These are phyloP conservation scores for Calocybe gambosa DNA, from an alignment of 1,284 basidiomycete genomes.

Conservation along the genomic window DNA sequence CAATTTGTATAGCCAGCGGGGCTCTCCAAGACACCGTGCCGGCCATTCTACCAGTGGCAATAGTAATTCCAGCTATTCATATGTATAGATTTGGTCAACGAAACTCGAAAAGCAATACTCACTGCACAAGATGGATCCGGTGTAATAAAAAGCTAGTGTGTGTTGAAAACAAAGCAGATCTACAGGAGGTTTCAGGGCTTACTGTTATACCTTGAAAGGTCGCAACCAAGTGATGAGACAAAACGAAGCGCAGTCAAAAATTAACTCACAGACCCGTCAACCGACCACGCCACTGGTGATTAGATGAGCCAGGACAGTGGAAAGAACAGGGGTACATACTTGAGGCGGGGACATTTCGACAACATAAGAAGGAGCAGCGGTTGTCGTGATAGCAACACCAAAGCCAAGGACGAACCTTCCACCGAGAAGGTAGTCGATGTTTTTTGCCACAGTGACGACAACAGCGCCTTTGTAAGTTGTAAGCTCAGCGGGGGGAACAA, in stretches of 20 bases:
- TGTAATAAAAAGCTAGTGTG: slow-evolving; percentile 36
- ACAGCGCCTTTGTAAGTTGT: slow-evolving; percentile 32
- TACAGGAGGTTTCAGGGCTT: slow-evolving; percentile 4
- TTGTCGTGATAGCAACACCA: slow-evolving; percentile 41
- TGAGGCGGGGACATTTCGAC: slow-evolving; percentile 57
- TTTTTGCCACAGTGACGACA: slow-evolving; percentile 37
- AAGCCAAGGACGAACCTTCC: slow-evolving; percentile 48
- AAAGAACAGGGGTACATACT: slow-evolving; percentile 17
- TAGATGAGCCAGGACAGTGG: not conserved
- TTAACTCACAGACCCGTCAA: slow-evolving; percentile 42
- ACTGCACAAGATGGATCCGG: slow-evolving; percentile 38
- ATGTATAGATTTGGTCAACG: slow-evolving; percentile 9
- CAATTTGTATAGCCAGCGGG: slow-evolving; percentile 47
- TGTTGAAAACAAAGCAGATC: slow-evolving; percentile 1
- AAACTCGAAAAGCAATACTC: slow-evolving; percentile 9
- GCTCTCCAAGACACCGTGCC: slow-evolving; percentile 41
- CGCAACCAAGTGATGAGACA: not conserved
- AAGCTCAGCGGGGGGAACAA: not conserved
- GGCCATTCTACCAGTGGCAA: slow-evolving; percentile 37
- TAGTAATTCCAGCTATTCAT: slow-evolving; percentile 34
- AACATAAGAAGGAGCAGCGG: slow-evolving; percentile 43
- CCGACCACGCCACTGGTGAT: slow-evolving; percentile 49
- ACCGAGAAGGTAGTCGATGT: slow-evolving; percentile 35
- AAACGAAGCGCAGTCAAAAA: not conserved
- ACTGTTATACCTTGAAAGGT: slow-evolving; percentile 29